phyloP scores from a whole-genome alignment of 2,329 filamentous ascomycete genomes.

The Aspergillus neotritici region DNA sequence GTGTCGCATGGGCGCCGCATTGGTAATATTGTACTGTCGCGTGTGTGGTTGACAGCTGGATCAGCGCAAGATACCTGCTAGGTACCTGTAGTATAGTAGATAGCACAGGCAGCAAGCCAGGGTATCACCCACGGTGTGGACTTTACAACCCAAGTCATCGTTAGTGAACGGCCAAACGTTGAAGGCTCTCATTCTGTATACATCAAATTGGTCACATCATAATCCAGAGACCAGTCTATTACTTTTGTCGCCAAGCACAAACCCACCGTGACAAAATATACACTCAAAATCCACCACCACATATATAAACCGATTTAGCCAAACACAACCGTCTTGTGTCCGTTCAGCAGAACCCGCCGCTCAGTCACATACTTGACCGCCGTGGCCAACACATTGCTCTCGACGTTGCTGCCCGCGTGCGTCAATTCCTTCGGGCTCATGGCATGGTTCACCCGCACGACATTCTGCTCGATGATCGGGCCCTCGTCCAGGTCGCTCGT shows the following conservation, averaged over 20 bases:
- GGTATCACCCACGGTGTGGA: too few species aligned
- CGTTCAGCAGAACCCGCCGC: constrained; percentile 70
- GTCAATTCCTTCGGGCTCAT: constrained; percentile 71
- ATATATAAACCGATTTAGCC: constrained; percentile 30
- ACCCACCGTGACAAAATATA: constrained; percentile 1
- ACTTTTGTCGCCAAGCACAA: not conserved
- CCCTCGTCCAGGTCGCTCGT: constrained; percentile 81
- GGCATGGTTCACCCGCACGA: constrained; percentile 69
- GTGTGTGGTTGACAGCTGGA: too few species aligned
- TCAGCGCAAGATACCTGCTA: too few species aligned
- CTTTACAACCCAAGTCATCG: too few species aligned
- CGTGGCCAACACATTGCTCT: constrained; percentile 74
- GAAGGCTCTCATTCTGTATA: too few species aligned
- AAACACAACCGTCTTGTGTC: constrained; percentile 75
- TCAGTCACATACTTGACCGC: constrained; percentile 82
- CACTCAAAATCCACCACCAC: not conserved
- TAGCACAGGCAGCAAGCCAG: too few species aligned
- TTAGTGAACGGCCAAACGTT: too few species aligned
- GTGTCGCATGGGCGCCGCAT: not conserved
- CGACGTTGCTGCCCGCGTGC: constrained; percentile 75
- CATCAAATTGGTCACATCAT: too few species aligned
- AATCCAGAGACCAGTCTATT: too few species aligned
- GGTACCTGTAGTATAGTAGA: too few species aligned
- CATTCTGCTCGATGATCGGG: constrained; percentile 81
- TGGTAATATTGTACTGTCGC: too few species aligned